phyloP scores from a whole-genome alignment of 2,329 filamentous ascomycete genomes.

The Botrytis galanthina region DNA sequence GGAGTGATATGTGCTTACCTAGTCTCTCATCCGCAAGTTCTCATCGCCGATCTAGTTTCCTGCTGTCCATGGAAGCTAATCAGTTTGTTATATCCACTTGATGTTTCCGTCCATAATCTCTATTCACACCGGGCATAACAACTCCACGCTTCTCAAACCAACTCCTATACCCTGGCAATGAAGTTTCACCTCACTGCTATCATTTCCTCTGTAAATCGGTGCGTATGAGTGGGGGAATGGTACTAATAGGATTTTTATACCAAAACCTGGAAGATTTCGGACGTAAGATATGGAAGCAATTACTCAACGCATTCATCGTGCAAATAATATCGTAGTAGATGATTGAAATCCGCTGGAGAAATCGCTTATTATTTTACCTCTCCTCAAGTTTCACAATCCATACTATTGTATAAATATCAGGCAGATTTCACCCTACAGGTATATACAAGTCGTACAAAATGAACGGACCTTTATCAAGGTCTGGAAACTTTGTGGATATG shows the following conservation, averaged over 20 bases:
- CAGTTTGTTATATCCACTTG: background rate
- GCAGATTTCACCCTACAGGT: background rate
- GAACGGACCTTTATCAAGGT: too few relatives aligned
- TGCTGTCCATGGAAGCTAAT: background rate
- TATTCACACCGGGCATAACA: background rate
- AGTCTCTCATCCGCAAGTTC: background rate
- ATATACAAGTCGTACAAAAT: background rate
- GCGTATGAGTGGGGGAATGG: background rate
- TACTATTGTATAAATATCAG: background rate
- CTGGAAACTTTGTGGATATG: fast-evolving
- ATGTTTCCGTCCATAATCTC: fast-evolving
- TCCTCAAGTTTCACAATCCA: background rate
- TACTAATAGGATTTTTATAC: background rate
- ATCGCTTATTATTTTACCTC: background rate
- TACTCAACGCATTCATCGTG: background rate
- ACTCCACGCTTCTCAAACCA: background rate
- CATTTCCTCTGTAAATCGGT: background rate
- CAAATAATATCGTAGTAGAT: background rate
- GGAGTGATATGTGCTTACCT: too few relatives aligned
- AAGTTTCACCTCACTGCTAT: background rate
- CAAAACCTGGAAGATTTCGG: fast-evolving
- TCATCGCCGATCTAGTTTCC: background rate
- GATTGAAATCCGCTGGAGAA: background rate
- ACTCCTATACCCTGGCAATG: fast-evolving
- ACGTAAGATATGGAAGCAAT: background rate